Evolutionary conservation across 306 rosid genomes (phyloP).

Genomic region (Coriaria nepalensis): DNA sequence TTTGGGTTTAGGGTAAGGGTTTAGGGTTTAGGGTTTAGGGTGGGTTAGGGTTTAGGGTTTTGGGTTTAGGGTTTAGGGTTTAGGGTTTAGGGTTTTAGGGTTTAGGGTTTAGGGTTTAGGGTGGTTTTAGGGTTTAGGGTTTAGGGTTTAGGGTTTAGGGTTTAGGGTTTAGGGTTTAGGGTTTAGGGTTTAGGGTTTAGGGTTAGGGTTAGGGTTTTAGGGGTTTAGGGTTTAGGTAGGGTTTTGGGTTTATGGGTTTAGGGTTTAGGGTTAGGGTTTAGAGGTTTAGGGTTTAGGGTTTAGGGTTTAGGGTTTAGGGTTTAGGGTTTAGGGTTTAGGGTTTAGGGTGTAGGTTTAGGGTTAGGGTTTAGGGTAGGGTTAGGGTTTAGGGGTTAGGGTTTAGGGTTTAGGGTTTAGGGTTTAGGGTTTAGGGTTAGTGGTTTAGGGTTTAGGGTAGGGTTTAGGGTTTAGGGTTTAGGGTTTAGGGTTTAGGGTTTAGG

Average conservation of each 20-base stretch:
- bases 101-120: too few species aligned
- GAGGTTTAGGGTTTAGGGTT: neutral
- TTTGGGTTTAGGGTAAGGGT: too few species aligned
- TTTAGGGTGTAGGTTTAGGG: neutral
- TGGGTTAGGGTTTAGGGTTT: too few species aligned
- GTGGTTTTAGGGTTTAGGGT: slow-evolving; percentile 3
- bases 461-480: neutral
- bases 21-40: too few species aligned
- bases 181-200: slow-evolving; percentile 9
- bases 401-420: neutral
- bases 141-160: neutral
- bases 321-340: neutral
- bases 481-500: neutral
- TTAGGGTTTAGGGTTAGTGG: neutral
- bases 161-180: neutral
- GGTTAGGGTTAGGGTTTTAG: slow-evolving; percentile 11
- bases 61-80: too few species aligned
- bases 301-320: neutral
- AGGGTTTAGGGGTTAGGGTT: neutral
- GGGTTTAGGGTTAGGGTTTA: neutral
- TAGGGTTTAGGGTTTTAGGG: too few species aligned
- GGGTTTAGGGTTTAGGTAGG: slow-evolving; percentile 9
- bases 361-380: neutral
- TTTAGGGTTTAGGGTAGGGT: neutral
- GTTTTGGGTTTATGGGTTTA: slow-evolving; percentile 4